These are phyloP conservation scores for Macroventuria anomochaeta DNA, from an alignment of 2,329 filamentous ascomycete genomes.

Conservation along the genomic window DNA sequence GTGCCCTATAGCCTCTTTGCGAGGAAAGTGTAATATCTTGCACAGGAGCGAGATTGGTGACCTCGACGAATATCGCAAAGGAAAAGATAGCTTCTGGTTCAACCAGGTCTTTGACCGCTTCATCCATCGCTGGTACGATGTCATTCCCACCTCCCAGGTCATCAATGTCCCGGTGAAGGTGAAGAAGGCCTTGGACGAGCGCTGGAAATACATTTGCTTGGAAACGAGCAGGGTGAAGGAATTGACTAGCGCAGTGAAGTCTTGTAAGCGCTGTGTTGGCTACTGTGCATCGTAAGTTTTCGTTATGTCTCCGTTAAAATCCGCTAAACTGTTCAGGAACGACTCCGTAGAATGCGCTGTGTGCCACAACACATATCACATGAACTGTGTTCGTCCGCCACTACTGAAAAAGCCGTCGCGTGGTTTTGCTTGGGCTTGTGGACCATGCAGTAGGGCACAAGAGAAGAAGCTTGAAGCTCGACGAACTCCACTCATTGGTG, in stretches of 20 bases:
- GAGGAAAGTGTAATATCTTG: conserved; percentile 89
- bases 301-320: neutral
- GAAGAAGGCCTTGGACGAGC: conserved; percentile 92
- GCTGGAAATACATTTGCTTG: conserved; percentile 95
- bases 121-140: conserved; percentile 97
- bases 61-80: conserved; percentile 83
- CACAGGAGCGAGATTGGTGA: conserved; percentile 86
- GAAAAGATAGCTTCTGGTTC: conserved; percentile 91
- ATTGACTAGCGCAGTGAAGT: conserved; percentile 92
- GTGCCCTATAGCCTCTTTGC: conserved; percentile 87
- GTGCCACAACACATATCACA: conserved; percentile 94
- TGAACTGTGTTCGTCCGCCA: conserved; percentile 94
- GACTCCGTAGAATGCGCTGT: conserved; percentile 98
- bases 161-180: conserved; percentile 96
- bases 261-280: conserved; percentile 87
- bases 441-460: conserved; percentile 92
- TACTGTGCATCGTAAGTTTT: conserved; percentile 85
- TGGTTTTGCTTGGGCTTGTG: conserved; percentile 98
- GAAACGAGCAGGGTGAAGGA: conserved; percentile 95
- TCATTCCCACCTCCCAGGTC: conserved; percentile 88
- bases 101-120: conserved; percentile 98
- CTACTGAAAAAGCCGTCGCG: conserved; percentile 94
- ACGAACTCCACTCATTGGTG: conserved; percentile 75
- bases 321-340: conserved; percentile 62
- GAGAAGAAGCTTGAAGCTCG: conserved; percentile 90